These are phyloP conservation scores for Trametes cubensis DNA, from an alignment of 768 basidiomycete species.

Conservation along the genomic window DNA sequence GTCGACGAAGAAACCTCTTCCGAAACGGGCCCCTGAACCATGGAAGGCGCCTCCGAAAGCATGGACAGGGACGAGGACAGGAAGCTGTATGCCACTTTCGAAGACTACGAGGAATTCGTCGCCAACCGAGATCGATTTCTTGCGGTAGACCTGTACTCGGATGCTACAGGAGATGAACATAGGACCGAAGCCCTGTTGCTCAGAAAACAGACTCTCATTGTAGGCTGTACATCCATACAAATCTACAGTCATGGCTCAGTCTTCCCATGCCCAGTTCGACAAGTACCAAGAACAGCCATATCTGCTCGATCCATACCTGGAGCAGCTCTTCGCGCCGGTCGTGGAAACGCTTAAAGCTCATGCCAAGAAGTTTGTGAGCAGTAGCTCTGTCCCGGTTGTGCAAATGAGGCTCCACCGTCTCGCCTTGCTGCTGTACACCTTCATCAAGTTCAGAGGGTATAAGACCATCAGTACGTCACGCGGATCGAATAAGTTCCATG, in stretches of 20 bases:
- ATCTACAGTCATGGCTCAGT: too few relatives aligned
- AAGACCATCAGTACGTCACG: constrained; percentile 80
- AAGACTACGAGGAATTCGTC: constrained; percentile 61
- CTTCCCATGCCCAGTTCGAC: constrained; percentile 50
- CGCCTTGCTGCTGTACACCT: constrained; percentile 69
- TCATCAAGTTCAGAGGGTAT: constrained; percentile 86
- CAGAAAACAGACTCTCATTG: constrained; percentile 51
- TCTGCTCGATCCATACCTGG: constrained; percentile 87
- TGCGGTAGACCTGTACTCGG: constrained; percentile 45
- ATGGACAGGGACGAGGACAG: constrained; percentile 45
- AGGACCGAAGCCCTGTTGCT: constrained; percentile 44
- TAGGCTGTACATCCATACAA: constrained; percentile 38
- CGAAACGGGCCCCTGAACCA: not conserved
- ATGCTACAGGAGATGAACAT: constrained; percentile 38
- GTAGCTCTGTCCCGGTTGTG: constrained; percentile 10
- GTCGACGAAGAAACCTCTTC: too few relatives aligned
- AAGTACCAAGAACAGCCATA: constrained; percentile 94
- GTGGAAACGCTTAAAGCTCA: constrained; percentile 63
- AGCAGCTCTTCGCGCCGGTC: constrained; percentile 74
- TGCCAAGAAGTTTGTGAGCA: constrained; percentile 40
- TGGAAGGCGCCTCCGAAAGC: constrained; percentile 38
- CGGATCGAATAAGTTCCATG: not conserved
- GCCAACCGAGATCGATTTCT: constrained; percentile 56
- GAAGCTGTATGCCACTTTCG: constrained; percentile 58
- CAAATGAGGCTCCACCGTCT: constrained; percentile 49